Base-by-base conservation (phyloP, 169 alveolate genomes). In the Plasmodium fragile region DNA sequence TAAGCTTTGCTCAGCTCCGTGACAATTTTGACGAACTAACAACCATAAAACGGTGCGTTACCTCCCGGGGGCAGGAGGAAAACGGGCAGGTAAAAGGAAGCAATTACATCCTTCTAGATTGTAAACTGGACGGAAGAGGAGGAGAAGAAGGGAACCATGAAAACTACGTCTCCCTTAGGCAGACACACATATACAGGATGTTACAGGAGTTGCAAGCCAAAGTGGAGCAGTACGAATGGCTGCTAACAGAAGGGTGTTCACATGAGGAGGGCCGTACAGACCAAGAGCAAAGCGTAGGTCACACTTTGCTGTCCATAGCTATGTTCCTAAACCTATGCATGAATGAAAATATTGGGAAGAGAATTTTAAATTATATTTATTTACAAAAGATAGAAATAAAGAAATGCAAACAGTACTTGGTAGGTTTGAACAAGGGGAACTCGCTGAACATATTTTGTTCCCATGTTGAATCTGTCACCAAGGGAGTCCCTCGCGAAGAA, bases 301-400 rank as follows among this genome's bases (percentile, higher is more conserved):
- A 32, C 34, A 45, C 73, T 22, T 49, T 91, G 22, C 53, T 81
- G 11, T 81, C 92, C 53, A 43, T 81, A 22, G 75, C 75, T n/a
- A 80, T 91, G 43, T 81, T 91, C 73, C 10, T 91, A 70, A 91
- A 81, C 39, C 34, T 91, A 30, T 79, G 92, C 30, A 49, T 91
- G 28, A 91, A 81, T 81, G 94, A 91, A 2, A 91, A 91, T n/a
- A 91, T 81, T 49, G 34, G 36, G 16, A 91, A 81, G 77, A 69
- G 94, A 34, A 91, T 91, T 70, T n/a, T 91, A 13, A 91, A 91
- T 91, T 91, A 91, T 91, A 91, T 91, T 28, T 81, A 71, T 55
- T 91, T 91, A 52, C 30, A 49, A 30, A 81, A 49, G 28, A 45
- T 91, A 22, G 70, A 81, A 91, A n/a, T 91, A 71, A 91, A 80